A percentile compares a stretch with the other conserved stretches of the same genome.
Evolutionary conservation across 768 basidiomycete genomes (phyloP).

Genomic region (Amanita rubescens): DNA sequence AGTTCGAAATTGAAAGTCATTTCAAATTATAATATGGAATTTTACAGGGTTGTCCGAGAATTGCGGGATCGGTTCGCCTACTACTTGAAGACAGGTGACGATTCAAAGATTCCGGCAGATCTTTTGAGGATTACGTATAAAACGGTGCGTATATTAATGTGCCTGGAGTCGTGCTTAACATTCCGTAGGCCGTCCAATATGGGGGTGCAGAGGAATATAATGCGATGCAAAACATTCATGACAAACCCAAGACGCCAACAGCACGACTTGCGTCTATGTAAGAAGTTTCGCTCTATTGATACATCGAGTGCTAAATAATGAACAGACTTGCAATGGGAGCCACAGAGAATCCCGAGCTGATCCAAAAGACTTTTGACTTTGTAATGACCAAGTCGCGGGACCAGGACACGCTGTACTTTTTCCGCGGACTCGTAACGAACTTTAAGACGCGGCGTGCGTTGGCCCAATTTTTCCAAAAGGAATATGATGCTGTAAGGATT

Average conservation of each 20-base stretch:
- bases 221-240: constrained; percentile 58
- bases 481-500: constrained; percentile 53
- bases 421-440: constrained; percentile 53
- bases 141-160: constrained; percentile 30
- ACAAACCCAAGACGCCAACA: constrained; percentile 68
- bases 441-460: constrained; percentile 43
- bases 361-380: constrained; percentile 57
- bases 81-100: constrained; percentile 66
- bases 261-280: constrained; percentile 67
- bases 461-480: constrained; percentile 57
- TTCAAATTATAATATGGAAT: neutral
- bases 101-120: constrained; percentile 75
- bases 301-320: neutral
- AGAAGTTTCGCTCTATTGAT: constrained; percentile 15
- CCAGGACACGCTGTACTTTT: constrained; percentile 60
- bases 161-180: constrained; percentile 1
- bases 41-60: constrained; percentile 63
- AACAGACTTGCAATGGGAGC: constrained; percentile 58
- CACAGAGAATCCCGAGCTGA: constrained; percentile 46
- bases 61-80: constrained; percentile 62
- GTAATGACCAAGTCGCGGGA: constrained; percentile 46
- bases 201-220: constrained; percentile 74
- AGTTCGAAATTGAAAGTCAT: neutral
- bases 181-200: constrained; percentile 54
- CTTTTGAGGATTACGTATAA: constrained; percentile 51